These are phyloP conservation scores for Colletotrichum lini DNA, from an alignment of 2,329 filamentous ascomycete genomes.

Conservation along the genomic window DNA sequence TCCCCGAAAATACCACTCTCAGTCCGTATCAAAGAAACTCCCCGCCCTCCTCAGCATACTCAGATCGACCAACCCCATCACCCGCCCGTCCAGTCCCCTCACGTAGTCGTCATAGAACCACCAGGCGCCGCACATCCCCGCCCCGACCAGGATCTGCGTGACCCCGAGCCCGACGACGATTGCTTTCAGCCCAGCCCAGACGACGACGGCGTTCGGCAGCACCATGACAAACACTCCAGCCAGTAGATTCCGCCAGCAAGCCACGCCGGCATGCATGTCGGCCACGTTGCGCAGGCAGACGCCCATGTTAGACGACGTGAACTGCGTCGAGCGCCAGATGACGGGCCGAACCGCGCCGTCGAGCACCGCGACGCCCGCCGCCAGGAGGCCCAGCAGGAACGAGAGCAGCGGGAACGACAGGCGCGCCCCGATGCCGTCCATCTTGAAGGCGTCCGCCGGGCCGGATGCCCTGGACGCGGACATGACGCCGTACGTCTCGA, in stretches of 20 bases:
- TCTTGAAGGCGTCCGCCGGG: conserved; percentile 46
- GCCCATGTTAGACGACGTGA: conserved; percentile 63
- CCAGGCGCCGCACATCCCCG: conserved; percentile 54
- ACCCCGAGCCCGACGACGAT: conserved; percentile 59
- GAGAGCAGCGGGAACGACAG: conserved; percentile 59
- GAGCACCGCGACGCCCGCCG: conserved; percentile 58
- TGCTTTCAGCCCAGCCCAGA: conserved; percentile 53
- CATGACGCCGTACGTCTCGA: conserved; percentile 58
- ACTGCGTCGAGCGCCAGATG: conserved; percentile 63
- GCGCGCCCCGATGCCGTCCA: conserved; percentile 46
- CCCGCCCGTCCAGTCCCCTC: conserved; percentile 59
- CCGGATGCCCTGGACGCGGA: conserved; percentile 49
- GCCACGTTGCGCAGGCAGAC: conserved; percentile 61
- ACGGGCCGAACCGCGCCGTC: conserved; percentile 59
- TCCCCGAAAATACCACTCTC: background rate
- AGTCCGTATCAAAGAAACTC: conserved; percentile 64
- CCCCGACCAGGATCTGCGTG: conserved; percentile 57
- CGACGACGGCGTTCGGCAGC: conserved; percentile 54
- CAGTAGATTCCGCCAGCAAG: conserved; percentile 57
- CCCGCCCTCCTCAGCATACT: conserved; percentile 57
- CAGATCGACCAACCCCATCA: conserved; percentile 64
- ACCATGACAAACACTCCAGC: conserved; percentile 61
- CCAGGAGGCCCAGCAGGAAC: conserved; percentile 63
- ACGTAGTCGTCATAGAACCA: conserved; percentile 60
- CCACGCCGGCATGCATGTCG: conserved; percentile 63